phyloP scores from a whole-genome alignment of 306 rosid species.

The Sindora glabra region DNA sequence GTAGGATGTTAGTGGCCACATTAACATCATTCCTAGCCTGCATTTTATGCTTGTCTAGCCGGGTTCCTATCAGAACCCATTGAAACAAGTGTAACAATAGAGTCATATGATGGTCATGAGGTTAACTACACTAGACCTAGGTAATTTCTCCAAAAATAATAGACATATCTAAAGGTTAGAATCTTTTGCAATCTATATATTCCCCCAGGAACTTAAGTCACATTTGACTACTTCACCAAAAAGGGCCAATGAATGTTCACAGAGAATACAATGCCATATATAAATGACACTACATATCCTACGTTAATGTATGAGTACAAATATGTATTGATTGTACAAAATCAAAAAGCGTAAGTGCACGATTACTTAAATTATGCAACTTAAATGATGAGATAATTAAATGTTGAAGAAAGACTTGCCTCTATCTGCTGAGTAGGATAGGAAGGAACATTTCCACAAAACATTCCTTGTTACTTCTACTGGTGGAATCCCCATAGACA shows the following conservation, averaged over 20 bases:
- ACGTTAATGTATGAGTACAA: neutral
- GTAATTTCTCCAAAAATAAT: constrained; percentile 57
- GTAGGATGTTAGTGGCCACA: constrained; percentile 88
- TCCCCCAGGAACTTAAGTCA: too few species aligned
- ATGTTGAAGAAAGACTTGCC: constrained; percentile 43
- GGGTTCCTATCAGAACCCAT: constrained; percentile 92
- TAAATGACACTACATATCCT: neutral
- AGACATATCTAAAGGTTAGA: neutral
- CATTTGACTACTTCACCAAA: too few species aligned
- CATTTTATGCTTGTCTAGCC: constrained; percentile 91
- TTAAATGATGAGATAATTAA: neutral
- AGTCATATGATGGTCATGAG: constrained; percentile 64
- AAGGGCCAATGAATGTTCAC: neutral
- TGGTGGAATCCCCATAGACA: constrained; percentile 54
- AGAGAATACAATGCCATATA: neutral
- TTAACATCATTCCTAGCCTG: constrained; percentile 88
- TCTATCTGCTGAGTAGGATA: constrained; percentile 58
- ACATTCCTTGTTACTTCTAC: constrained; percentile 52
- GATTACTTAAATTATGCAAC: neutral
- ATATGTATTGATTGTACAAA: neutral
- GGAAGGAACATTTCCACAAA: constrained; percentile 45
- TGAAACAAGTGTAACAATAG: constrained; percentile 73
- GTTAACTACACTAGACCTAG: constrained; percentile 45
- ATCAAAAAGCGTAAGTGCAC: neutral
- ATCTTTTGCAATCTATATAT: neutral